Base-by-base conservation (phyloP, 1,139 yeast species). In the Lodderomyces elongisporus region DNA sequence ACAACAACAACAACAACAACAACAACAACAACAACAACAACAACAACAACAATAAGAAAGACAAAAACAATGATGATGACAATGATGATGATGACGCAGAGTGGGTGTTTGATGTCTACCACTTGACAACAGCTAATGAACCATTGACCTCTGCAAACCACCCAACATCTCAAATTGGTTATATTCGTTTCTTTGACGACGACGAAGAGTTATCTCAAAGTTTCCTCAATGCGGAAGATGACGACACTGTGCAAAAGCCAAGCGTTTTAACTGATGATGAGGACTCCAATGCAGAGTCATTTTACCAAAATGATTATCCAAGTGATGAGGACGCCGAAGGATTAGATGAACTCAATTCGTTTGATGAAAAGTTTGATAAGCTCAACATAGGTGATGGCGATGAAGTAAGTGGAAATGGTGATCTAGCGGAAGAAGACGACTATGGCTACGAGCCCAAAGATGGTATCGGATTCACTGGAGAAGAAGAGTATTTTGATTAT, bases 281-380 rank as follows among this genome's bases (percentile, higher is more conserved):
- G 34, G 71, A 65, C 40, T 63, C 70, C 3, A 65, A 65, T 41
- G 96, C 95, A 10, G 97, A 91, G 57, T 88, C 85, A 41, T 89
- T 79, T 49, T 91, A 91, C 54, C 78, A 79, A 48, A 91, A 91
- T 56, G 97, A 91, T 51, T 91, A 91, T 50, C 98, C 98, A 0
- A 95, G 87, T 35, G 95, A 87, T 49, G 96, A 85, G 47, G 91
- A 83, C 48, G 85, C 75, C 4, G 68, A 61, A 2, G 58, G 52
- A 0, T 48, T 39, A 25, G 54, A 55, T 33, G 36, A 32, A 10
- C 32, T 37, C 5, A 37, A 53, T 16, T 55, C 65, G 24, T 65
- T 54, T 37, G 66, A 59, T 22, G 68, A 57, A 23, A 65, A 56
- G 3, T 17, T 22, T 30, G 64, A 62, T 32, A 39, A 45, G 13